A percentile compares a stretch with the other conserved stretches of the same genome.
These are phyloP conservation scores for Astathelohania contejeani DNA, from an alignment of 371 early-diverging fungal species.

Conservation along the genomic window DNA sequence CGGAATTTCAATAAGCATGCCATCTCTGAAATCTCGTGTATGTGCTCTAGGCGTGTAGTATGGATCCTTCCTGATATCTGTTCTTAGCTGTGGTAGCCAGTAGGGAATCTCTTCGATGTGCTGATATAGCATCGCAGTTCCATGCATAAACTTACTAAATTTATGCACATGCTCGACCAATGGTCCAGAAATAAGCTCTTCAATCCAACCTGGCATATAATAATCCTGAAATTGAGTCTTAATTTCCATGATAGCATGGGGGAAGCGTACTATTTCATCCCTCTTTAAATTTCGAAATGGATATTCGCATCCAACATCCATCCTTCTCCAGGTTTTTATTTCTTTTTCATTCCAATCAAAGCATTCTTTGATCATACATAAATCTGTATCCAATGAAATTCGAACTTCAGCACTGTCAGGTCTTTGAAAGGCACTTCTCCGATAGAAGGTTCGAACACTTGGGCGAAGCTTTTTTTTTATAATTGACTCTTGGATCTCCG, in stretches of 20 bases:
- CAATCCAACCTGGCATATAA: conserved; percentile 77
- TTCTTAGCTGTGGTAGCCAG: conserved; percentile 81
- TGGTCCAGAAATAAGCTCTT: conserved; percentile 66
- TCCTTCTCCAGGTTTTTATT: conserved; percentile 63
- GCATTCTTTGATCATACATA: conserved; percentile 80
- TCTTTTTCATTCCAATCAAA: conserved; percentile 55
- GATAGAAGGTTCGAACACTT: conserved; percentile 80
- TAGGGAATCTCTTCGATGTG: conserved; percentile 77
- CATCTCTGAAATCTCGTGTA: conserved; percentile 16
- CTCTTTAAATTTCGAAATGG: conserved; percentile 67
- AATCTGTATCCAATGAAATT: conserved; percentile 86
- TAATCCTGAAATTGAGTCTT: conserved; percentile 79
- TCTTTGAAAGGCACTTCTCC: conserved; percentile 93
- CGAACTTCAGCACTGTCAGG: conserved; percentile 92
- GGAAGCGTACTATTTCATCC: conserved; percentile 70
- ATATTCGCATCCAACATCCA: conserved; percentile 66
- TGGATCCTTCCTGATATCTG: conserved; percentile 41
- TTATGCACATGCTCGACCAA: conserved; percentile 85
- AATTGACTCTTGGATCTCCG: conserved; percentile 65
- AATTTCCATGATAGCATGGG: conserved; percentile 90
- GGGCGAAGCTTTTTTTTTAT: conserved; percentile 62
- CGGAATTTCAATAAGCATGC: conserved; percentile 60
- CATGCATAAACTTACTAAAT: conserved; percentile 94
- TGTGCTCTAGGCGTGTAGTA: conserved; percentile 2
- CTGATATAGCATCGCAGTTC: conserved; percentile 73